phyloP scores from a whole-genome alignment of 805 yeast genomes.

The Ogataea salicorniae region DNA sequence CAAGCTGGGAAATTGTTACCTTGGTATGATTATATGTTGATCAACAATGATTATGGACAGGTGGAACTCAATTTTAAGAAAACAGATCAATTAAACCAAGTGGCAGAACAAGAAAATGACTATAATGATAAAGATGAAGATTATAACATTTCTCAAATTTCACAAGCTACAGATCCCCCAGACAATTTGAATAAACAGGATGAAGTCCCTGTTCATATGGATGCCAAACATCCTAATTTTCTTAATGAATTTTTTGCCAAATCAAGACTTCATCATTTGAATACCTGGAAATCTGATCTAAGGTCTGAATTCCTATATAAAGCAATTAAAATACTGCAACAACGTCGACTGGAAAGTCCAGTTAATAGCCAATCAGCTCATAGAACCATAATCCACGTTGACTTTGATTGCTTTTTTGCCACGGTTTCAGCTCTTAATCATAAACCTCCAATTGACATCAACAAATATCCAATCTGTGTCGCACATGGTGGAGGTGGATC shows the following conservation, averaged over 20 bases:
- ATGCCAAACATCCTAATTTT: conserved; percentile 76
- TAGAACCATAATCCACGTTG: conserved; percentile 64
- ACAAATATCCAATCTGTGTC: conserved; percentile 53
- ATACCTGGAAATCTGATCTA: conserved; percentile 79
- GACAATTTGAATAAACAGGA: conserved; percentile 6
- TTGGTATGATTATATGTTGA: conserved; percentile 67
- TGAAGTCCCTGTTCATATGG: conserved; percentile 27
- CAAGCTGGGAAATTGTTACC: conserved; percentile 42
- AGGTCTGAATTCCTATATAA: conserved; percentile 51
- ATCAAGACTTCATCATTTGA: conserved; percentile 83
- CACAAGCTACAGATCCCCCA: conserved; percentile 8
- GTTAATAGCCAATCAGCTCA: conserved; percentile 3
- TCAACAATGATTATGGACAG: conserved; percentile 53
- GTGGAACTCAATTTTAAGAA: conserved; percentile 28
- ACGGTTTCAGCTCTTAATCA: conserved; percentile 64
- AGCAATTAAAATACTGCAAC: conserved; percentile 31
- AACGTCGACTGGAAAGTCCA: conserved; percentile 1
- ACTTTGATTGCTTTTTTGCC: conserved; percentile 93
- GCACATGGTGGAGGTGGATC: conserved; percentile 57
- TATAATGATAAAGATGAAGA: conserved; percentile 2
- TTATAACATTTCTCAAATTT: conserved; percentile 5
- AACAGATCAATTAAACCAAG: conserved; percentile 4
- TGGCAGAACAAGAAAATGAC: conserved; percentile 2
- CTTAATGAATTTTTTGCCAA: conserved; percentile 65
- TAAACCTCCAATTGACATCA: conserved; percentile 46